A percentile compares a stretch with the other conserved stretches of the same genome.
Evolutionary conservation across 192 early-diverging fungal species (phyloP).

Genomic region (Umbelopsis sp.): DNA sequence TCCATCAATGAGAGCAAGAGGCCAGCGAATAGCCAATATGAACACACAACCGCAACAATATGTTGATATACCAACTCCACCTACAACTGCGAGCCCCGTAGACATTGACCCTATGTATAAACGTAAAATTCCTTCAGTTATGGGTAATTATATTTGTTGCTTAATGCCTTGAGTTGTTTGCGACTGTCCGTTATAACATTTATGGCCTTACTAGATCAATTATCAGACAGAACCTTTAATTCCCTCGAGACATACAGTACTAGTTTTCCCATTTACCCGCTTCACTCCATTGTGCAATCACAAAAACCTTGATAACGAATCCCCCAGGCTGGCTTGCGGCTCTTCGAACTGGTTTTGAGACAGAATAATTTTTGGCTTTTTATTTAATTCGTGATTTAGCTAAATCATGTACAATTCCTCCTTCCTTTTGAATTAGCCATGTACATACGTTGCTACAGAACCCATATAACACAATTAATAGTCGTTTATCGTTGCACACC

Average conservation of each 20-base stretch:
- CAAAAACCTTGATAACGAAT: constrained; percentile 12
- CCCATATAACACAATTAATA: no score
- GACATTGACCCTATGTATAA: constrained; percentile 6
- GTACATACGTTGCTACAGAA: constrained; percentile 16
- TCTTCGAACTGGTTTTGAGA: neutral
- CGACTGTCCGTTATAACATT: neutral
- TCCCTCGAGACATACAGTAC: constrained; percentile 7
- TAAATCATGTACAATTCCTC: neutral
- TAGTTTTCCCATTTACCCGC: constrained; percentile 17
- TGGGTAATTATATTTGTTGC: neutral
- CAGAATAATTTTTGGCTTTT: neutral
- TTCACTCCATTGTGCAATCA: constrained; percentile 1
- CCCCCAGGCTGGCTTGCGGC: neutral
- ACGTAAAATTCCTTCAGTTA: constrained; percentile 16
- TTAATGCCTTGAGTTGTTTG: neutral
- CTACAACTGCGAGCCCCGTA: neutral
- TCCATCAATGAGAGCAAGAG: constrained; percentile 10
- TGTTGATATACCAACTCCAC: constrained; percentile 11
- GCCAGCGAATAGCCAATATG: constrained; percentile 13
- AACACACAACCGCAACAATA: neutral
- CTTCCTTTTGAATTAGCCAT: neutral
- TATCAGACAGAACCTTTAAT: constrained; percentile 20
- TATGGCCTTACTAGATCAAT: neutral
- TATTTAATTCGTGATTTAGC: neutral
- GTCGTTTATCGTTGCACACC: no score